phyloP scores from a whole-genome alignment of 2,329 filamentous ascomycete genomes.

The Epichloe baconii region DNA sequence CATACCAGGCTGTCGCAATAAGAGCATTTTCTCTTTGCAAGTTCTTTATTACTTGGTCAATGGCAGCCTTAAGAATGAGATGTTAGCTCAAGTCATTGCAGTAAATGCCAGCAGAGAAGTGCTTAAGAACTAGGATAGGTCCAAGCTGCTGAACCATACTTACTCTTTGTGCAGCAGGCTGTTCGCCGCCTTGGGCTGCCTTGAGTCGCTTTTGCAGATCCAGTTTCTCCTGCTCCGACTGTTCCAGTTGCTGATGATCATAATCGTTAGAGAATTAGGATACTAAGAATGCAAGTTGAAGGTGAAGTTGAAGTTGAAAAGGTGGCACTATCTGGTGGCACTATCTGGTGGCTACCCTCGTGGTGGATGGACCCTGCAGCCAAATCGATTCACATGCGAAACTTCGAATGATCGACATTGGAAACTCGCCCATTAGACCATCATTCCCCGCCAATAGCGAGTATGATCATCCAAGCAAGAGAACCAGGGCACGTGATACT shows the following conservation, averaged over 20 bases:
- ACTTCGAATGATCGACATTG: neutral
- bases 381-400: neutral
- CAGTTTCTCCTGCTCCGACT: constrained; percentile 41
- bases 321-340: neutral
- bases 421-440: neutral
- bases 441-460: neutral
- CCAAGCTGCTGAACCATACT: constrained; percentile 13
- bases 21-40: constrained; percentile 66
- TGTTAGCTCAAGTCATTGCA: neutral
- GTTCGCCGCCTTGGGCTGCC: constrained; percentile 34
- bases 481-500: neutral
- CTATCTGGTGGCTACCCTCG: neutral
- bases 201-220: constrained; percentile 44
- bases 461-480: neutral
- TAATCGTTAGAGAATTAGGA: constrained; percentile 1
- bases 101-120: neutral
- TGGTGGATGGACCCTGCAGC: neutral
- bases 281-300: neutral
- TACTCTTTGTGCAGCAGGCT: constrained; percentile 40
- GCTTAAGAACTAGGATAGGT: neutral
- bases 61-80: constrained; percentile 27
- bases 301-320: neutral
- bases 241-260: constrained; percentile 40
- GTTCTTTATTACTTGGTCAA: constrained; percentile 48
- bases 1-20: constrained; percentile 78